A percentile compares a stretch with the other conserved stretches of the same genome.
phyloP scores from a whole-genome alignment of 2,329 filamentous ascomycete species.

The Juglanconis sp. region DNA sequence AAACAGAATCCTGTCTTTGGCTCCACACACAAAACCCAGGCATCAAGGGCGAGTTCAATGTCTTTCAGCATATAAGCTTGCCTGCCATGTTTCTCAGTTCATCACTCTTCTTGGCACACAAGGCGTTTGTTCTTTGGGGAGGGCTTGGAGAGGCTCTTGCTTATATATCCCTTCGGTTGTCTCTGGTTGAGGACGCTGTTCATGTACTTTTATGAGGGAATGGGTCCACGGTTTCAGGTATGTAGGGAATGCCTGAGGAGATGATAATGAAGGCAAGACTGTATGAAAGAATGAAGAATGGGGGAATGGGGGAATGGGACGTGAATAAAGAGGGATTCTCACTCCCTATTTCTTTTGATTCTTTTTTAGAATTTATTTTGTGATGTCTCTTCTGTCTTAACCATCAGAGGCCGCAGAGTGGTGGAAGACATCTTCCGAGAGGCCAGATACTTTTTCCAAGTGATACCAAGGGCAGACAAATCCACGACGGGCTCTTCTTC shows the following conservation, averaged over 20 bases:
- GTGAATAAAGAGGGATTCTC: conserved; percentile 6
- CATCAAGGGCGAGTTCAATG: not conserved
- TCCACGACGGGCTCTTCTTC: not conserved
- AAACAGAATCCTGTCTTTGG: not conserved
- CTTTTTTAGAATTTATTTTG: not conserved
- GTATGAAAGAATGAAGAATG: conserved; percentile 8
- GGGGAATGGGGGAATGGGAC: not conserved
- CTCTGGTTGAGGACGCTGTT: not conserved
- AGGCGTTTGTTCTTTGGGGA: not conserved
- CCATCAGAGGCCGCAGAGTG: not conserved
- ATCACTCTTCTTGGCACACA: not conserved
- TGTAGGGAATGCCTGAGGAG: not conserved
- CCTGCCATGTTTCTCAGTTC: not conserved
- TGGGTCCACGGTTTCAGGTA: conserved; percentile 2
- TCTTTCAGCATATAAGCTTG: not conserved
- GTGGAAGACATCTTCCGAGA: not conserved
- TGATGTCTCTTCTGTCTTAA: not conserved
- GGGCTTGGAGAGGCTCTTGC: not conserved
- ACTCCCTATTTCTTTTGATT: not conserved
- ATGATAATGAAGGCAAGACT: conserved; percentile 1
- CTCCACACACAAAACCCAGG: not conserved
- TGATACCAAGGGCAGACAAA: not conserved
- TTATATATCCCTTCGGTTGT: not conserved
- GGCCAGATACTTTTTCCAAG: not conserved
- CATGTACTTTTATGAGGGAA: conserved; percentile 1